Base-by-base conservation (phyloP, 192 early-diverging fungal species). In the Kappamyces sp. region DNA sequence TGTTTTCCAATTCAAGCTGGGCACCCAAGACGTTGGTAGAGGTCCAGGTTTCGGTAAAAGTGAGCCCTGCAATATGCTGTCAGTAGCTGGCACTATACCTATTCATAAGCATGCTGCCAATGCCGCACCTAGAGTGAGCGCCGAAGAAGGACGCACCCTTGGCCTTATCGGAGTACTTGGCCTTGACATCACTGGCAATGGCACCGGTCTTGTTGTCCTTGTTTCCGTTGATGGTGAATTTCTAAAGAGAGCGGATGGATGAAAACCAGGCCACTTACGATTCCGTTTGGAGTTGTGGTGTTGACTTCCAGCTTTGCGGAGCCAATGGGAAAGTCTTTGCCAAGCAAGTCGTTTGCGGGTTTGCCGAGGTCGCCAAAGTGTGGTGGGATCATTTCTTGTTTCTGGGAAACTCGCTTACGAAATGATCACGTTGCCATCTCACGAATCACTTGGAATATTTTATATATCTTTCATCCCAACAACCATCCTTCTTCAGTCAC, bases 11-110 rank as follows among this genome's bases (percentile, higher is more conserved):
- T 76, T 98, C 96, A 59, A 97, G 78, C 76, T 94, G 86, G 55
- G 86, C 89, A 58, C 85, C 88, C 45, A 99, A 73, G 52, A 91
- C 78, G 80, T 98, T 97, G 72, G 74, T 77, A 54, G 94, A 93
- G 73, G 87, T 93, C 96, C 96, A 99, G 50, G 89, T 81, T 78
- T 96, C 92, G 65, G 95, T 97, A 74, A 97, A 86, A 61, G 91
- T 88, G 29, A 97, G 77, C 43, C 78, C 22, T 64, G 35, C 6
- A 53, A 32, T 11, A 48, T 55, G 8, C 54, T 12, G 39, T 11
- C 11, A 43, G 15, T 12, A 51, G 39, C 54, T 9, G 8, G 57
- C 31, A 12, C 22, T 0, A 53, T 57, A 57, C 11, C 31, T 12
- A 57, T 57, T 57, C 0, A 11, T 12, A 57, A 53, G 11, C 57